A percentile compares a stretch with the other conserved stretches of the same genome.
These are phyloP conservation scores for Daldinia concentrica DNA, from an alignment of 495 filamentous ascomycete genomes.

Conservation along the genomic window DNA sequence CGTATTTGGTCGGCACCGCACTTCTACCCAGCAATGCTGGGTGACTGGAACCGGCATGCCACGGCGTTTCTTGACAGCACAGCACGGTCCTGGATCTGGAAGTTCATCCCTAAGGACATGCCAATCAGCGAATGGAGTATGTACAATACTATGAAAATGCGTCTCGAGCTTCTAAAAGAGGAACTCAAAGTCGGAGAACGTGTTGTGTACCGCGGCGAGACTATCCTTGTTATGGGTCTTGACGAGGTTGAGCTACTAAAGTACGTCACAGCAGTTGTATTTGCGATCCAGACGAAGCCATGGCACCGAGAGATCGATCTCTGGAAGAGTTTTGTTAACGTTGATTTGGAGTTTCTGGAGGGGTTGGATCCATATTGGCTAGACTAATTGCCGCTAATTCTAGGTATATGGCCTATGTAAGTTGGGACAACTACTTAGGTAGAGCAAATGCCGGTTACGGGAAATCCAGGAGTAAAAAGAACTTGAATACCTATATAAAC, in stretches of 20 bases:
- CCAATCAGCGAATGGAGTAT: conserved; percentile 55
- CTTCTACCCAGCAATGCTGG: conserved; percentile 62
- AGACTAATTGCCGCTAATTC: conserved; percentile 37
- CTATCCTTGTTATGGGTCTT: conserved; percentile 58
- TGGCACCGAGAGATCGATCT: conserved; percentile 63
- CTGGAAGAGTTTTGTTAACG: conserved; percentile 64
- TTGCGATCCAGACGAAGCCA: conserved; percentile 60
- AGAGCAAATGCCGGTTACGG: neutral
- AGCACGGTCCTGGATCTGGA: conserved; percentile 57
- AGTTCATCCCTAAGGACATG: conserved; percentile 63
- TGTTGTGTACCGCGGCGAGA: conserved; percentile 52
- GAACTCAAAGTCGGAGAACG: conserved; percentile 47
- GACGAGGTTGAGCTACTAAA: conserved; percentile 55
- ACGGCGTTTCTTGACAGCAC: conserved; percentile 53
- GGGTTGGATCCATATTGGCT: conserved; percentile 53
- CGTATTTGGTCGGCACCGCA: conserved; percentile 61
- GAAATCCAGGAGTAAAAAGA: neutral
- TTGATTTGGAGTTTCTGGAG: conserved; percentile 57
- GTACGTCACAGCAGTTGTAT: conserved; percentile 52
- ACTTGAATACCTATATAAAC: neutral
- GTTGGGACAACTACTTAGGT: neutral
- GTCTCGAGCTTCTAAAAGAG: conserved; percentile 43
- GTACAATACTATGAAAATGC: conserved; percentile 48
- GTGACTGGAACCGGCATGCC: conserved; percentile 41
- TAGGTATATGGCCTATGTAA: too few species aligned